These are phyloP conservation scores for Podaxis pistillaris DNA, from an alignment of 768 basidiomycete species.

Conservation along the genomic window DNA sequence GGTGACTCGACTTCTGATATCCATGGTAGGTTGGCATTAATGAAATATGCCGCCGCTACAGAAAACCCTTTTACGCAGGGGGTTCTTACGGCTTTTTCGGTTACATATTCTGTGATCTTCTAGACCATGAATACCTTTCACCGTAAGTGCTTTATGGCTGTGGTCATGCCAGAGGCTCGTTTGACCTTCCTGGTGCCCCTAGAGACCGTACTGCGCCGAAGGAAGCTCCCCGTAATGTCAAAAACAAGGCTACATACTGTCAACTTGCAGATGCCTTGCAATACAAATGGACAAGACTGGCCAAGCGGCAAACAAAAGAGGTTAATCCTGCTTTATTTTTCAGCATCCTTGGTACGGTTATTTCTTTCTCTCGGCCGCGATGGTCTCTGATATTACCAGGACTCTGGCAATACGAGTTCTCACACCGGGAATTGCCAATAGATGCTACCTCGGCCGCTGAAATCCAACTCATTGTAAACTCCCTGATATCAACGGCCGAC, in stretches of 20 bases:
- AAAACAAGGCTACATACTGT: conserved; percentile 61
- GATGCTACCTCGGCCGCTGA: conserved; percentile 44
- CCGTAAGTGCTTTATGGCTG: conserved; percentile 53
- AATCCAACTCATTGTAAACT: conserved; percentile 63
- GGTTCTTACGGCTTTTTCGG: conserved; percentile 88
- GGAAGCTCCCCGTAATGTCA: conserved; percentile 58
- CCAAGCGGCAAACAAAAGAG: conserved; percentile 77
- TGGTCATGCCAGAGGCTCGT: conserved; percentile 10
- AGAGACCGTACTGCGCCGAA: conserved; percentile 66
- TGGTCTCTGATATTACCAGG: conserved; percentile 40
- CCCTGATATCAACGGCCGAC: conserved; percentile 55
- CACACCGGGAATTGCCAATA: conserved; percentile 55
- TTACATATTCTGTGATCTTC: conserved; percentile 92
- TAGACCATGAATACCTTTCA: conserved; percentile 81
- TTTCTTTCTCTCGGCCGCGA: conserved; percentile 2
- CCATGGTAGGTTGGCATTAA: conserved; percentile 69
- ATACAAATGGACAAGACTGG: conserved; percentile 68
- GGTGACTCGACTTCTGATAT: conserved; percentile 13
- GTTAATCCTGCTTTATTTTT: conserved; percentile 77
- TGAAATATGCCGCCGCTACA: conserved; percentile 67
- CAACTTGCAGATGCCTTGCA: conserved; percentile 61
- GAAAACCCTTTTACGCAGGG: conserved; percentile 88
- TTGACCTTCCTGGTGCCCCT: neutral
- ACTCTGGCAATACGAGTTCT: conserved; percentile 77
- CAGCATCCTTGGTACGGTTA: conserved; percentile 60